Evolutionary conservation across 164 flowering plant species (phyloP), one percentile per base, ranked within the genome.

Genomic region (Kalanchoe fedtschenkoi): DNA sequence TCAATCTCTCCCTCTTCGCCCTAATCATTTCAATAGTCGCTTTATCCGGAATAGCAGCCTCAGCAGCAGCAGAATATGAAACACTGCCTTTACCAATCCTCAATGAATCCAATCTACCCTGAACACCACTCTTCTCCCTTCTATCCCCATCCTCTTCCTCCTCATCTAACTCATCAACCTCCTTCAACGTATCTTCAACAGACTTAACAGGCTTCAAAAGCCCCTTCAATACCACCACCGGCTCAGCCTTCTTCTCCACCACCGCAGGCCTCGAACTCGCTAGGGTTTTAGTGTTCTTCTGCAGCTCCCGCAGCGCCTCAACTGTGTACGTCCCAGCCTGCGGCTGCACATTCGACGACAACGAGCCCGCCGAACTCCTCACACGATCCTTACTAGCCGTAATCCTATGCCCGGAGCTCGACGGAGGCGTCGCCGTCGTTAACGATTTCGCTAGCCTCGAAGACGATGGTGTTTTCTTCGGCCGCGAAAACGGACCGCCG

Each of bases 251-350:
- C 34, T 77, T 62, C 46, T 69, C 70, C n/a, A 74, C 19, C 4
- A 61, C 64, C n/a, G 79, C 22, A 21, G 73, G 65, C 13, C 75
- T 67, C 58, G 83, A 70, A 60, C 72, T 70, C 41, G 82, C 83
- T 7, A 88, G 81, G 51, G 91, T 83, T 53, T 77, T 77, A 3
- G 97, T 88, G 70, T 88, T 90, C 82, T 90, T 90, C 74, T 84
- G 95, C n/a, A 93, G 83, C 76, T 90, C 95, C 10, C 64, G 83
- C 26, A 93, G 86, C 15, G 84, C 80, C 66, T 93, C 99, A 46
- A 73, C 78, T 7, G 96, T 93, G 76, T 93, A 93, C 8, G 80
- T 75, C 0, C 99, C 99, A 6, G 95, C 87, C 70, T 82, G 91
- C 7, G 99, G 87, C 47, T 79, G 89, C 28, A 88, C 92, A 68